phyloP scores from a whole-genome alignment of 495 filamentous ascomycete species.

The Letharia columbiana region DNA sequence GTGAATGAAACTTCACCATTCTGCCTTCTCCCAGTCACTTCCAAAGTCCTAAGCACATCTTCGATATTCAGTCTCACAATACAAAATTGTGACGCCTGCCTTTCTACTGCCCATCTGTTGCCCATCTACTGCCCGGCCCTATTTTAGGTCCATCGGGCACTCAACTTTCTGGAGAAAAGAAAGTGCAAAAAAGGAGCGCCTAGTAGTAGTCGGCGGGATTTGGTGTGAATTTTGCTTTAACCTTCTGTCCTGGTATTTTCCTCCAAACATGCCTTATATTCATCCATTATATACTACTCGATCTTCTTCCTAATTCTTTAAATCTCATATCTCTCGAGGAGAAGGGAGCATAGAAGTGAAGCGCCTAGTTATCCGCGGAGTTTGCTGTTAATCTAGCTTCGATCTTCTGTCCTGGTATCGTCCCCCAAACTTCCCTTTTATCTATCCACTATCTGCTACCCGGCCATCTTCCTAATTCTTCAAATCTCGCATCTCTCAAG shows the following conservation, averaged over 20 bases:
- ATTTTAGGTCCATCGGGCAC: neutral
- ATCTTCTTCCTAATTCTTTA: neutral
- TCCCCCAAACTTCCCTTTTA: too few species aligned
- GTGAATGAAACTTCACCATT: neutral
- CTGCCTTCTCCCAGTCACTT: neutral
- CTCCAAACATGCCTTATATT: neutral
- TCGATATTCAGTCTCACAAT: neutral
- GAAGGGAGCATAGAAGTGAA: neutral
- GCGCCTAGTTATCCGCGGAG: neutral
- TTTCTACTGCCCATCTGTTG: neutral
- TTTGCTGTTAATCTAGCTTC: neutral
- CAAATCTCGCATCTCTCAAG: neutral
- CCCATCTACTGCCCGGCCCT: neutral
- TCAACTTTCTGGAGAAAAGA: neutral
- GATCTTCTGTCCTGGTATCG: neutral
- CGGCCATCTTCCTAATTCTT: neutral
- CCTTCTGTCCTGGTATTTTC: neutral
- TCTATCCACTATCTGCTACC: neutral
- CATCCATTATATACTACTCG: neutral
- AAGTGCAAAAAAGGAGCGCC: neutral
- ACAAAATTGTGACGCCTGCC: neutral
- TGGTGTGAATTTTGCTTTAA: neutral
- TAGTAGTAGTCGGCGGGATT: neutral
- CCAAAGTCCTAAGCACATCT: neutral
- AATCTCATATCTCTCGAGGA: neutral